These are phyloP conservation scores for Sphagnurus paluster DNA, from an alignment of 1,284 basidiomycete genomes.

Conservation along the genomic window DNA sequence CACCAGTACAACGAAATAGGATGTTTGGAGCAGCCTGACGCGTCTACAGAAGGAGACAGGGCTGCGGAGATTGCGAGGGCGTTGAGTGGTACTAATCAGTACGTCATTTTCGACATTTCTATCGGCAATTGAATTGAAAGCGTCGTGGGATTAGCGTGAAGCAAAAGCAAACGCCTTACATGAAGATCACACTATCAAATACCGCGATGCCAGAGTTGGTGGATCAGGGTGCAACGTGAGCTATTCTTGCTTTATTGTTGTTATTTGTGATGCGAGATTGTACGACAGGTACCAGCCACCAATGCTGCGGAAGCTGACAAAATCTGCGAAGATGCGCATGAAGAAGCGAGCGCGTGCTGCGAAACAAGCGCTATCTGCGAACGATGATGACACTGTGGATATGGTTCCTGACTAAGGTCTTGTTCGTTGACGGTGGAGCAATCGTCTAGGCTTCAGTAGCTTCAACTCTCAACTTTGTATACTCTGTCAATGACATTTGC, in stretches of 20 bases:
- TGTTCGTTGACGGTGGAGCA: not conserved
- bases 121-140: not conserved
- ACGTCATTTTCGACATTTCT: conserved; percentile 27
- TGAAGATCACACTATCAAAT: conserved; percentile 71
- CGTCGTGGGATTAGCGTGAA: conserved; percentile 45
- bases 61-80: conserved; percentile 38
- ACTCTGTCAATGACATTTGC: not conserved
- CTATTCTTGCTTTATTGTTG: conserved; percentile 1
- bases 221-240: conserved; percentile 53
- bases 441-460: too few species aligned
- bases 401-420: not conserved
- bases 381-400: not conserved
- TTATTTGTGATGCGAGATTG: not conserved
- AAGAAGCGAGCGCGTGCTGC: conserved; percentile 45
- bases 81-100: conserved; percentile 60
- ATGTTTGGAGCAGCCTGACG: conserved; percentile 46
- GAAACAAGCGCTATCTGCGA: conserved; percentile 6
- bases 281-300: conserved; percentile 59
- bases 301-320: conserved; percentile 50
- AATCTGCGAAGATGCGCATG: conserved; percentile 55
- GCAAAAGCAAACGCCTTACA: conserved; percentile 67
- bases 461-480: not conserved
- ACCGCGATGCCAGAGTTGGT: conserved; percentile 44
- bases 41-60: conserved; percentile 25
- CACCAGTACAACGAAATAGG: conserved; percentile 83